phyloP scores from a whole-genome alignment of 2,329 filamentous ascomycete genomes.

The Xylaria sp. region DNA sequence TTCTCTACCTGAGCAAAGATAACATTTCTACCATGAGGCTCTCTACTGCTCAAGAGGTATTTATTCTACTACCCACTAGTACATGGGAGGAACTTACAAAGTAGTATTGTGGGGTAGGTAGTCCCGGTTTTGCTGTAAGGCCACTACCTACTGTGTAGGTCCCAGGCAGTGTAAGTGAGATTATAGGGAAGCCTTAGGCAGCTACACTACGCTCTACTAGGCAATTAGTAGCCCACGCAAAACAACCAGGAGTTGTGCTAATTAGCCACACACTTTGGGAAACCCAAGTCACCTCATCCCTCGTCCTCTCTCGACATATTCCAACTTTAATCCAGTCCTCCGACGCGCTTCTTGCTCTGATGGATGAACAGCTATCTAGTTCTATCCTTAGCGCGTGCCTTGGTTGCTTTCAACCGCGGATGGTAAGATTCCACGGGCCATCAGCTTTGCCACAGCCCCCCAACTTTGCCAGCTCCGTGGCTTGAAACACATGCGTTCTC shows the following conservation, averaged over 20 bases:
- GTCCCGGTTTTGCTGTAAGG: background rate
- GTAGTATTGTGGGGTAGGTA: background rate
- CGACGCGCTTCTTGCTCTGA: constrained; percentile 1
- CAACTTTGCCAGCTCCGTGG: constrained; percentile 14
- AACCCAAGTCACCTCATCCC: background rate
- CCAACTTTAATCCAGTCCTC: background rate
- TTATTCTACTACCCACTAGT: background rate
- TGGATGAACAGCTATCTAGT: background rate
- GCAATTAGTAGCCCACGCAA: background rate
- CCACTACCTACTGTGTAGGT: background rate
- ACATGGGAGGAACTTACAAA: background rate
- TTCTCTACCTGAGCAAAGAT: background rate
- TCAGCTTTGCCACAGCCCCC: constrained; percentile 6
- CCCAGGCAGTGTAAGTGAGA: background rate
- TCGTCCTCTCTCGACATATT: background rate
- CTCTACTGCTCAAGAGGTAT: background rate
- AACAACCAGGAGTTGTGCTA: background rate
- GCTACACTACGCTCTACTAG: background rate
- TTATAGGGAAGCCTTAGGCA: background rate
- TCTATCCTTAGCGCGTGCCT: background rate
- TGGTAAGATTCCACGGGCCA: background rate
- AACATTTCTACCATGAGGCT: background rate
- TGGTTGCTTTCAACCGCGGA: background rate
- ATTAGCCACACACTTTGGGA: constrained; percentile 23
- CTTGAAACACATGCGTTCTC: constrained; percentile 28